A percentile compares a stretch with the other conserved stretches of the same genome.
Evolutionary conservation across 2,329 filamentous ascomycete species (phyloP).

Genomic region (Iodosphaeria phyllophila): DNA sequence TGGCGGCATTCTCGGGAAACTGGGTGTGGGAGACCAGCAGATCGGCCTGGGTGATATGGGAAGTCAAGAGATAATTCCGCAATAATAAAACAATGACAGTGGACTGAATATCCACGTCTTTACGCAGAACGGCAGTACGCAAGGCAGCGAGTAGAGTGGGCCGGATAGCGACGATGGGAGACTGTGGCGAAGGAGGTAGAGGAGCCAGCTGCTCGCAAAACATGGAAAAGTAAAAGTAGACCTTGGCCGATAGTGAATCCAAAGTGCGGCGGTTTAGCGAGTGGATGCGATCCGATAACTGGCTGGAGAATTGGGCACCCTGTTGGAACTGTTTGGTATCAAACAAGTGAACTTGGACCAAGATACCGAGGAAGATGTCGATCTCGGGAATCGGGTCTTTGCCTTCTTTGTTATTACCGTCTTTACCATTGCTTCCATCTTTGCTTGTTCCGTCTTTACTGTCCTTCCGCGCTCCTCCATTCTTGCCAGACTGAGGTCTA

Average conservation of each 20-base stretch:
- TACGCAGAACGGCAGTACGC: conserved; percentile 85
- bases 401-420: conserved; percentile 20
- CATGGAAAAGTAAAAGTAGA: conserved; percentile 94
- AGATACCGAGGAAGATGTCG: conserved; percentile 73
- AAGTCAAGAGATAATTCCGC: conserved; percentile 88
- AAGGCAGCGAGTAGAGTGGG: conserved; percentile 75
- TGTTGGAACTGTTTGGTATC: conserved; percentile 67
- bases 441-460: conserved; percentile 9
- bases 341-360: conserved; percentile 73
- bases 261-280: conserved; percentile 82
- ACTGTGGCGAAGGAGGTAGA: conserved; percentile 73
- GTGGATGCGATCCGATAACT: conserved; percentile 70
- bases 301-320: conserved; percentile 69
- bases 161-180: conserved; percentile 70
- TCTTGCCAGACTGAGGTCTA: conserved; percentile 26
- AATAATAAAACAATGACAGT: conserved; percentile 88
- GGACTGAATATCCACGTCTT: conserved; percentile 94
- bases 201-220: conserved; percentile 86
- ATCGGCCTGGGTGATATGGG: conserved; percentile 93
- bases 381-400: conserved; percentile 76
- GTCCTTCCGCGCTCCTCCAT: conserved; percentile 42
- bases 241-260: conserved; percentile 83
- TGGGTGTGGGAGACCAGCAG: conserved; percentile 88
- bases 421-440: conserved; percentile 43
- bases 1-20: conserved; percentile 84